Conservation (phyloP, 192 early-diverging fungal species). For the Coemansia sp. region DNA sequence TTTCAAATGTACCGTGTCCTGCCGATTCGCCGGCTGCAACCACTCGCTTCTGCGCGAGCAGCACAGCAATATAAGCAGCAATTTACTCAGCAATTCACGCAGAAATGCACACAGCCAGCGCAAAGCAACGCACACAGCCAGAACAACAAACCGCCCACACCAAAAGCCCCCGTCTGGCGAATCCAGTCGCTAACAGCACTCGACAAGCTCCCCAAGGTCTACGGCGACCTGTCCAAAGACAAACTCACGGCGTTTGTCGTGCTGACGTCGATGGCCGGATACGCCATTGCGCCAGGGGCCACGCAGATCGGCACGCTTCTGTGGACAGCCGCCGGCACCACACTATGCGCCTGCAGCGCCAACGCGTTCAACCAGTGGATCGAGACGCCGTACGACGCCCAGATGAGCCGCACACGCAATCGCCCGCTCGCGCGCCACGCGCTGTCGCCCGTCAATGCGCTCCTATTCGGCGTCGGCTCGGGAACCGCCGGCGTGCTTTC, state of each 20-base stretch:
- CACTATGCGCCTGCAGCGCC: constrained; percentile 83
- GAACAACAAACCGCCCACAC: too few relatives aligned
- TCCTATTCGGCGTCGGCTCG: constrained; percentile 65
- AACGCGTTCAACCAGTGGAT: constrained; percentile 97
- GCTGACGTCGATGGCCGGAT: constrained; percentile 92
- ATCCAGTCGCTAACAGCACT: background rate
- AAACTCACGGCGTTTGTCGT: constrained; percentile 88
- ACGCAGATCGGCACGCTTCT: constrained; percentile 61
- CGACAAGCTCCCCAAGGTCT: constrained; percentile 31
- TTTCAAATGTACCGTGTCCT: too few relatives aligned
- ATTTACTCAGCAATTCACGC: too few relatives aligned
- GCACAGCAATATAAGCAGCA: too few relatives aligned
- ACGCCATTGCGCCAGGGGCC: constrained; percentile 84
- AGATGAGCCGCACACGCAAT: constrained; percentile 93
- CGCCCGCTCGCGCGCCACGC: constrained; percentile 80
- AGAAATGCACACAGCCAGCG: too few relatives aligned
- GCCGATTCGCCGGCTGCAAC: too few relatives aligned
- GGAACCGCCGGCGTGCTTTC: constrained; percentile 66
- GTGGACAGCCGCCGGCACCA: constrained; percentile 81
- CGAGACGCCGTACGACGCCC: constrained; percentile 93
- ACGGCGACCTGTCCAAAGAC: constrained; percentile 80
- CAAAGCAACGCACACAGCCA: background rate
- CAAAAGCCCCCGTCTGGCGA: background rate
- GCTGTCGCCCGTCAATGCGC: constrained; percentile 74
- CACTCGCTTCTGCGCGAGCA: too few relatives aligned